Percentiles rank a stretch among this genome's conserved stretches.
Conservation (phyloP, 73 alveolate species). For the Tetrahymena thermophila region DNA sequence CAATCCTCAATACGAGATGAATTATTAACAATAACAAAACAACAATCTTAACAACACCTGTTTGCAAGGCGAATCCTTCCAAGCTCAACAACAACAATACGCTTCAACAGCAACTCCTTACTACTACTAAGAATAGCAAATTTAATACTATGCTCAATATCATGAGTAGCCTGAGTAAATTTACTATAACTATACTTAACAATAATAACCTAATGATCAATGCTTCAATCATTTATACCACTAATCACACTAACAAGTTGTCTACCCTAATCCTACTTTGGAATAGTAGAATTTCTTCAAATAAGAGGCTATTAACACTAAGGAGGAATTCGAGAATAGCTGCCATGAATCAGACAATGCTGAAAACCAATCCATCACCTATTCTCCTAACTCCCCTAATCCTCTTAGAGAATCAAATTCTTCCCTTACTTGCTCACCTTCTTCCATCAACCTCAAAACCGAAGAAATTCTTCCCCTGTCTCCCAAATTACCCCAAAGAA, state of each 20-base stretch:
- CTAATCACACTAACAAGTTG: neutral
- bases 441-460: neutral
- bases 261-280: neutral
- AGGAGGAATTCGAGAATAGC: neutral
- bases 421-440: neutral
- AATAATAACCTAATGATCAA: neutral
- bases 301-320: neutral
- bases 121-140: neutral
- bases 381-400: neutral
- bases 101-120: neutral
- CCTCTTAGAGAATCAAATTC: neutral
- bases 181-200: neutral
- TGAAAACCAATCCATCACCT: neutral
- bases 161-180: neutral
- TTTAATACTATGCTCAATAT: neutral
- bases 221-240: neutral
- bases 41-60: neutral
- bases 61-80: neutral
- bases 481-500: neutral
- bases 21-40: neutral
- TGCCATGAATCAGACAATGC: neutral
- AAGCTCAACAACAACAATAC: neutral
- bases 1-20: neutral
- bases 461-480: neutral
- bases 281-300: neutral